phyloP scores from a whole-genome alignment of 371 early-diverging fungal genomes.

The Apophysomyces ossiformis region DNA sequence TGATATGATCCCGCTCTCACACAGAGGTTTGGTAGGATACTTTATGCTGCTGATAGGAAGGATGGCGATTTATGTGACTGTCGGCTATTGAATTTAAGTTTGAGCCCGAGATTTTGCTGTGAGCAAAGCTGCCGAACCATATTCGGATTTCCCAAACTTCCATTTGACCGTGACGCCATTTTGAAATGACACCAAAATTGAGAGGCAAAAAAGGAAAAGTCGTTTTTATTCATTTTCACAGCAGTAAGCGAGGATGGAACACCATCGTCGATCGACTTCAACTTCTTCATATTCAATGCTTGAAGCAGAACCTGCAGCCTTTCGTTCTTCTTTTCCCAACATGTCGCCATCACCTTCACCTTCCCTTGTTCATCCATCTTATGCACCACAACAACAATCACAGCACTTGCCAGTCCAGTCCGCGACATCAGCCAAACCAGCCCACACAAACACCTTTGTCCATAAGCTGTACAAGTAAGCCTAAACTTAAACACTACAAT shows the following conservation, averaged over 20 bases:
- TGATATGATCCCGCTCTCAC: no score
- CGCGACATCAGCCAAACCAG: slow-evolving; percentile 22
- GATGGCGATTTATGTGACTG: no score
- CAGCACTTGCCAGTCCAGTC: slow-evolving; percentile 34
- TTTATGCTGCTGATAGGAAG: no score
- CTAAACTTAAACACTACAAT: no score
- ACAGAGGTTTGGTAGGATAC: no score
- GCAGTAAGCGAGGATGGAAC: slow-evolving; percentile 7
- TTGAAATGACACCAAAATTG: slow-evolving; percentile 4
- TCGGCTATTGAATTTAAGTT: no score
- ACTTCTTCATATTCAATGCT: slow-evolving; percentile 6
- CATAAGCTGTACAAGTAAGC: slow-evolving; percentile 42
- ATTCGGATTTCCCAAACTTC: not conserved
- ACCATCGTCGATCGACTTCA: slow-evolving; percentile 10
- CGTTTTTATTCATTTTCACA: slow-evolving; percentile 1
- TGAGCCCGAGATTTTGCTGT: no score
- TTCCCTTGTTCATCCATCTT: slow-evolving; percentile 16
- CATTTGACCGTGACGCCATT: slow-evolving; percentile 1
- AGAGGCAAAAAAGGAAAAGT: not conserved
- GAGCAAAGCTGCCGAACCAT: no score
- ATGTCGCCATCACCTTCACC: slow-evolving; percentile 10
- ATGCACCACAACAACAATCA: slow-evolving; percentile 22
- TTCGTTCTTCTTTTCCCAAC: slow-evolving; percentile 1
- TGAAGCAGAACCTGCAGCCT: slow-evolving; percentile 2
- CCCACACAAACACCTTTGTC: slow-evolving; percentile 34